Base-by-base conservation (phyloP, 345 rosid species). In the Citrus australasica region DNA sequence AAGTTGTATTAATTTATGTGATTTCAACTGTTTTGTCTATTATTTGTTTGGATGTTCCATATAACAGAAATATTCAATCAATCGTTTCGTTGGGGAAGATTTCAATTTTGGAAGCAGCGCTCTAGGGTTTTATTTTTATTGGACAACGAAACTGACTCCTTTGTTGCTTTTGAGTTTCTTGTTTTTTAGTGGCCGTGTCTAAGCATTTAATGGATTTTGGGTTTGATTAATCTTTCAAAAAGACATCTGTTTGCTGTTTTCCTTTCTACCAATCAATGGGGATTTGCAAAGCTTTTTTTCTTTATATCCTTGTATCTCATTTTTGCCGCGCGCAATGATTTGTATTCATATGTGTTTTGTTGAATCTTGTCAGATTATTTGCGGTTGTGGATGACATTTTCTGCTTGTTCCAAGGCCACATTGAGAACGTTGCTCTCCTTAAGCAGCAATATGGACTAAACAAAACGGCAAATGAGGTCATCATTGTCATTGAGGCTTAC, bases 371-470 rank as follows among this genome's bases (percentile, higher is more conserved):
- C 81, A 96, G 99, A 80, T 85, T 96, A 75, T 94, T 96, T 82
- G 98, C 94, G 0, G 98, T 92, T 73, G 92, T 87, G 79, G 98
- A 97, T 63, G 98, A 97, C 81, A 92, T 97, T 76, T 97, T 94
- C 94, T 97, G 97, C 82, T 69, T 94, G 82, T 93, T 97, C 87
- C 92, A 92, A 90, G 99, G 98, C 80, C 93, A 94, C 83, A 88
- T 97, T 72, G 92, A 93, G 80, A 97, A 97, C 75, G 79, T 97
- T 83, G 89, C 92, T 24, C 79, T 82, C 65, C 96, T 94, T 63
- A 97, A 92, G 87, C 99, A 97, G 80, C 99, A 93, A 76, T 97
- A 97, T 83, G 99, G 98, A 72, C 82, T 97, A 32, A 91, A 78
- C 82, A 97, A 94, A 85, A 82, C 96, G 10, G 94, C 98, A 38